These are phyloP conservation scores for Drosera capensis DNA, from an alignment of 148 eudicot species.

Conservation along the genomic window DNA sequence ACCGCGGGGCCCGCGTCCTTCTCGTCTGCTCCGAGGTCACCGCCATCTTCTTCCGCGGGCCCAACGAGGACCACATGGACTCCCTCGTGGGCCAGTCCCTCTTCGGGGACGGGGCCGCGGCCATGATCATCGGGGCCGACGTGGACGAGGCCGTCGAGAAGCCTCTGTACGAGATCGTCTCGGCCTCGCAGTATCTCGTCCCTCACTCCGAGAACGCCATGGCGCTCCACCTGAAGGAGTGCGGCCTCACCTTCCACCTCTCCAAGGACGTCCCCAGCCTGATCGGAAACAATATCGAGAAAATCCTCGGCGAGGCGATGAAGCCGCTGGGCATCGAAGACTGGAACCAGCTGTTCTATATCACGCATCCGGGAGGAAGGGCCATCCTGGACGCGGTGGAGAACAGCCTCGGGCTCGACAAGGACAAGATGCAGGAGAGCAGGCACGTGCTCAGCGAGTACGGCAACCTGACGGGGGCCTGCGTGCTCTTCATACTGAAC, in stretches of 20 bases:
- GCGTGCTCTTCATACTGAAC: constrained; percentile 1
- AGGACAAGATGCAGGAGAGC: constrained; percentile 2
- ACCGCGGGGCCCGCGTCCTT: not conserved
- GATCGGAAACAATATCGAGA: constrained; percentile 1
- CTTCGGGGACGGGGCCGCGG: constrained; percentile 8
- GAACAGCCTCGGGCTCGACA: not conserved
- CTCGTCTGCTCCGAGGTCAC: constrained; percentile 4
- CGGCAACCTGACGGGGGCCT: constrained; percentile 2
- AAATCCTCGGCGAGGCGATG: constrained; percentile 1
- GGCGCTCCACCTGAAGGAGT: not conserved
- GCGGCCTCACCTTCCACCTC: not conserved
- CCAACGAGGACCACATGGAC: not conserved
- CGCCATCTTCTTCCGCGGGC: constrained; percentile 1
- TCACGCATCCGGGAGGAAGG: constrained; percentile 4
- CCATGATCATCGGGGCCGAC: constrained; percentile 1
- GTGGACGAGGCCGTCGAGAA: not conserved
- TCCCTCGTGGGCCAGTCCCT: constrained; percentile 3
- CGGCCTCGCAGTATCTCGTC: not conserved
- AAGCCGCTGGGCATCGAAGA: constrained; percentile 3
- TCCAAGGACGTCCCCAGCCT: constrained; percentile 1
- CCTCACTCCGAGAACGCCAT: constrained; percentile 1
- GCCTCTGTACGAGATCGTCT: constrained; percentile 1
- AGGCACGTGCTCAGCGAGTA: constrained; percentile 3
- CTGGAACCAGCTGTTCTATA: constrained; percentile 7
- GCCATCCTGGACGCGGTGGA: not conserved